A percentile compares a stretch with the other conserved stretches of the same genome.
Conservation (phyloP, 495 filamentous ascomycete species). For the Lasiosphaeria miniovina region DNA sequence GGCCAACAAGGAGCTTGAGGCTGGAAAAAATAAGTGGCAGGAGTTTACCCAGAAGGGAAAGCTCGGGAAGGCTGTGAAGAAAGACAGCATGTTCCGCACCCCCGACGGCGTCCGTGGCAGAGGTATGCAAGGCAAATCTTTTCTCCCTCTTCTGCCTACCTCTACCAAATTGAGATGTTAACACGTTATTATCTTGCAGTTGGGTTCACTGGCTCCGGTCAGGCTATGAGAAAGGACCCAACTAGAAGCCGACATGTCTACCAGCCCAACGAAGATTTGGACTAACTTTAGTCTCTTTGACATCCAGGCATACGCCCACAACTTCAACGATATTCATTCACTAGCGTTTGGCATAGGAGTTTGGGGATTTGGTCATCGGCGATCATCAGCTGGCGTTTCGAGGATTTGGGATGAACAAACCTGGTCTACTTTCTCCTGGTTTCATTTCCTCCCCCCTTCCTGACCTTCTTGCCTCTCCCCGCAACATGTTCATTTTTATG, state of each 20-base stretch:
- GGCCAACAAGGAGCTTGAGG: constrained; percentile 84
- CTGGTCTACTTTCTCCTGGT: too few relatives aligned
- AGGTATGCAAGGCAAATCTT: constrained; percentile 52
- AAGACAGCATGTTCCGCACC: constrained; percentile 97
- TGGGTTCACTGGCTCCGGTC: constrained; percentile 92
- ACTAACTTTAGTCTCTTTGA: constrained; percentile 35
- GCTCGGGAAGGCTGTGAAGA: constrained; percentile 68
- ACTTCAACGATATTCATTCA: background rate
- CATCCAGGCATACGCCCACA: constrained; percentile 18
- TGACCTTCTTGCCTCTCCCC: too few relatives aligned
- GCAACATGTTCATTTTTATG: too few relatives aligned
- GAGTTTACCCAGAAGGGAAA: constrained; percentile 82
- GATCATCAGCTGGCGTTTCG: constrained; percentile 4
- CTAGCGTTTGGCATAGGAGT: background rate
- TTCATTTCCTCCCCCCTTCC: too few relatives aligned
- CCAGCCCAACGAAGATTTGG: constrained; percentile 74
- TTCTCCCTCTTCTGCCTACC: background rate
- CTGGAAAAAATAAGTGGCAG: constrained; percentile 91
- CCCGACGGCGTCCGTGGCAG: constrained; percentile 79
- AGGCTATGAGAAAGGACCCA: constrained; percentile 89
- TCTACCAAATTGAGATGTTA: constrained; percentile 26
- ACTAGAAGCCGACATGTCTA: constrained; percentile 82
- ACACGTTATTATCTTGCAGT: constrained; percentile 53
- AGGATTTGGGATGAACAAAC: constrained; percentile 11
- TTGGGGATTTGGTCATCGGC: background rate